Evolutionary conservation across 1,139 yeast species (phyloP), one percentile per base, ranked within the genome.

Genomic region (Arxiozyma bovina): DNA sequence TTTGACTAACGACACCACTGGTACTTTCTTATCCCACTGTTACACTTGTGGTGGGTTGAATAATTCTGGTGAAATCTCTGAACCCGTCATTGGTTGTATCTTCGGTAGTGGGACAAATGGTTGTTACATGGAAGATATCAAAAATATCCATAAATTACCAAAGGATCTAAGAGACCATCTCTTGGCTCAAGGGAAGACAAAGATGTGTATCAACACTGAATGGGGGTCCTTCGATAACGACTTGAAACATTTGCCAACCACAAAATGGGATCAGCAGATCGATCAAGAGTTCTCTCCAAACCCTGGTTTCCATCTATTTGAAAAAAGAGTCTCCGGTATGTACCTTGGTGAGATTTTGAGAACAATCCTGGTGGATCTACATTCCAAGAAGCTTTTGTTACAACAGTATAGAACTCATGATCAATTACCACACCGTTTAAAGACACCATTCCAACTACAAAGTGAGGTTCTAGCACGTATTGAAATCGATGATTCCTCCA

Each of bases 21-120:
- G 98, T 45, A 90, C 97, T 4, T 77, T 91, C 58, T 76, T 91
- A 68, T 85, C 96, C 7, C 82, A 96, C 63, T 85, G 96, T 25
- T 91, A 91, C 73, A 76, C 86, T n/a, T 80, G 82, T 53, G 73
- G 79, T 53, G 60, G 66, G 6, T 66, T 66, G 45, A 74, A 77
- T 12, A 77, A 81, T 50, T 76, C 83, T 15, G 82, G 83, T 57
- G 81, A 89, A 53, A 79, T 78, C 58, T 77, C 78, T 54, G 80
- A 79, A 53, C 87, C 96, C 17, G 78, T 86, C 17, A 76, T 91
- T 63, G 98, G 98, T 46, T 83, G 91, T 59, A 91, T 91, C 59
- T 88, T 89, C 66, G 98, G 98, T 58, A 91, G 98, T 6, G 98
- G 98, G 67, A 90, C 97, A 45, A 91, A 91, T 69, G 97, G 97